Evolutionary conservation across 192 early-diverging fungal genomes (phyloP).

Genomic region (Ambispora gerdemannii): DNA sequence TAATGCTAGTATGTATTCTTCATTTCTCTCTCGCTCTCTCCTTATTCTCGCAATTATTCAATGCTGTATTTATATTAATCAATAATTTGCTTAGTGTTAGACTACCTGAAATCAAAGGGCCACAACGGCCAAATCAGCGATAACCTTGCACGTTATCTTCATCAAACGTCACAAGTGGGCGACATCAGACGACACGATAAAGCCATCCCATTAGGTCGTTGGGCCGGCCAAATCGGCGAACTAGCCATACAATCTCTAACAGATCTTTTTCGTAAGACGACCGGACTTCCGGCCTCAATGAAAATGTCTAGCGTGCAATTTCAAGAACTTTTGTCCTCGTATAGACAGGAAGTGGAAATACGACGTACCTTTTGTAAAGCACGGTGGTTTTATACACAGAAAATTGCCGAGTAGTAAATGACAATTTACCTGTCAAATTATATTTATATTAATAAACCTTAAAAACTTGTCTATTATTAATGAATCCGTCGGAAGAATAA

Average conservation of each 20-base stretch:
- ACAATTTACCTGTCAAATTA: too few species aligned
- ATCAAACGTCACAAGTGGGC: not conserved
- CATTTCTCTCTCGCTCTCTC: not conserved
- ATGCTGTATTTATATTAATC: too few species aligned
- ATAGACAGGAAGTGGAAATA: constrained; percentile 2
- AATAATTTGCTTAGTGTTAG: not conserved
- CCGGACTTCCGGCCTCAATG: not conserved
- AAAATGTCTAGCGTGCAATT: not conserved
- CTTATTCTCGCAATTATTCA: too few species aligned
- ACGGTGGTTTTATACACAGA: not conserved
- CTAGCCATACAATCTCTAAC: not conserved
- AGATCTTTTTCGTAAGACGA: not conserved
- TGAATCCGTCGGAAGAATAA: too few species aligned
- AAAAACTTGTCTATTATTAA: too few species aligned
- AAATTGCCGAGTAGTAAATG: too few species aligned
- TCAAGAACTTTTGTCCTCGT: not conserved
- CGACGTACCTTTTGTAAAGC: not conserved
- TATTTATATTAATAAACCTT: too few species aligned
- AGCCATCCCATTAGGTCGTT: not conserved
- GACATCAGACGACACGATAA: not conserved
- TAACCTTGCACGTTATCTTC: not conserved
- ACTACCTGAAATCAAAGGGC: not conserved
- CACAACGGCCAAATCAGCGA: not conserved
- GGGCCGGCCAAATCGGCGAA: constrained; percentile 1
- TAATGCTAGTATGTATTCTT: not conserved